A percentile compares a stretch with the other conserved stretches of the same genome.
phyloP scores from a whole-genome alignment of 2,329 filamentous ascomycete species.

The Aspergillus caelatus region DNA sequence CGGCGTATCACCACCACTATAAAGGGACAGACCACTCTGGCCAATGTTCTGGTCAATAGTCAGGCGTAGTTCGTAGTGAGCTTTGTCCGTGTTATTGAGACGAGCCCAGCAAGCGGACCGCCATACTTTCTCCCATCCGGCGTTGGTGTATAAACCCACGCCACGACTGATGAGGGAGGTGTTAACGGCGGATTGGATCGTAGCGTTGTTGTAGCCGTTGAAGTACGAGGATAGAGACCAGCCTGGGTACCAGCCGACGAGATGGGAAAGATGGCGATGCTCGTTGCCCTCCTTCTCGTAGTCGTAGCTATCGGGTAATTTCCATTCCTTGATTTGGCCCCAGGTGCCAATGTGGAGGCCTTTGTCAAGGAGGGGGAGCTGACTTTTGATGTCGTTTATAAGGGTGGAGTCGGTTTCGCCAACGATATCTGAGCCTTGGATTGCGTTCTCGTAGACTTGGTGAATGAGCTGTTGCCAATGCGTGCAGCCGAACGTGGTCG shows the following conservation, averaged over 20 bases:
- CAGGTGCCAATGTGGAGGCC: conserved; percentile 45
- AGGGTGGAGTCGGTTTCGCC: conserved; percentile 30
- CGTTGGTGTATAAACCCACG: conserved; percentile 52
- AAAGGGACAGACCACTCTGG: conserved; percentile 56
- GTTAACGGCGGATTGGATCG: conserved; percentile 43
- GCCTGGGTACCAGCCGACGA: conserved; percentile 61
- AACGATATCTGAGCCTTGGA: conserved; percentile 37
- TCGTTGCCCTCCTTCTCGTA: conserved; percentile 41
- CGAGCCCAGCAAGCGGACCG: conserved; percentile 59
- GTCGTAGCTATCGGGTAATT: conserved; percentile 41
- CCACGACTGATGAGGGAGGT: conserved; percentile 53
- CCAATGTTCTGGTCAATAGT: conserved; percentile 50
- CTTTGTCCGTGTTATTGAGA: conserved; percentile 54
- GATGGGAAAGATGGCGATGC: conserved; percentile 59
- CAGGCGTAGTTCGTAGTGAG: conserved; percentile 45
- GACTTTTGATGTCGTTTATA: conserved; percentile 5
- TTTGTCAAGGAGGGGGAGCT: conserved; percentile 19
- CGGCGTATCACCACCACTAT: conserved; percentile 35
- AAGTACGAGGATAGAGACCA: conserved; percentile 49
- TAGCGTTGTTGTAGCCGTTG: conserved; percentile 48
- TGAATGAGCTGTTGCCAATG: conserved; percentile 33
- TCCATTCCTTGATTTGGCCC: conserved; percentile 56
- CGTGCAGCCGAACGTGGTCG: conserved; percentile 39
- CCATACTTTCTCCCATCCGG: conserved; percentile 64
- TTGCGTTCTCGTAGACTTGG: conserved; percentile 45